These are phyloP conservation scores for Sporothrix brunneoviolacea DNA, from an alignment of 2,329 filamentous ascomycete species.

Conservation along the genomic window DNA sequence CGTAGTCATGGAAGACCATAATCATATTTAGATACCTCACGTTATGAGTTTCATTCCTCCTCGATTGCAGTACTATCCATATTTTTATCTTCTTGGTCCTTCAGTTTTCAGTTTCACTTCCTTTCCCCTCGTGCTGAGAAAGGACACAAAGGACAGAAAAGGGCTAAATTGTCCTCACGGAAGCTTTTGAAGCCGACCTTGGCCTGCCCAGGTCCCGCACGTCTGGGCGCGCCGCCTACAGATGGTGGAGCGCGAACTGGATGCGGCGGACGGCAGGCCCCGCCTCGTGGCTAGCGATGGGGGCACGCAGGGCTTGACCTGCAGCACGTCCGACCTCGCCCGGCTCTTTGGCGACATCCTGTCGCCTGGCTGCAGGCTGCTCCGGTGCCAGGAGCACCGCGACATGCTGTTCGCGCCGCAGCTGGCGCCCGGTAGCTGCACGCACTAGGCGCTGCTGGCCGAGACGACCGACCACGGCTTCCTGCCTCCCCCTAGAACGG, in stretches of 20 bases:
- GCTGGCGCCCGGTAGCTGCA: neutral
- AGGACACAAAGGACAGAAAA: too few species aligned
- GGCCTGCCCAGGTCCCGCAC: slow-evolving; percentile 5
- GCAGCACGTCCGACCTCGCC: slow-evolving; percentile 13
- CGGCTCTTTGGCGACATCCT: slow-evolving; percentile 7
- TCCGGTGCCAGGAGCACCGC: slow-evolving; percentile 1
- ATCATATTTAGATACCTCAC: too few species aligned
- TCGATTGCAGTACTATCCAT: too few species aligned
- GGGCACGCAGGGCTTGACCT: slow-evolving; percentile 10
- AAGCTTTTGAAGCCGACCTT: too few species aligned
- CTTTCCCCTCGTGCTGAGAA: too few species aligned
- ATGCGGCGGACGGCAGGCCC: too few species aligned
- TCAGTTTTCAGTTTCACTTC: too few species aligned
- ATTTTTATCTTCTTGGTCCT: too few species aligned
- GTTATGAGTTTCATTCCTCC: too few species aligned
- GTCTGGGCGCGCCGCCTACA: slow-evolving; percentile 11
- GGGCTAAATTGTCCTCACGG: too few species aligned
- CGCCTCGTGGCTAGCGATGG: slow-evolving; percentile 8
- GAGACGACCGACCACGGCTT: slow-evolving; percentile 10
- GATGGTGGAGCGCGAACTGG: slow-evolving; percentile 9
- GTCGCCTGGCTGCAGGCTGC: slow-evolving; percentile 5
- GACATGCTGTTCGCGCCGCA: slow-evolving; percentile 11
- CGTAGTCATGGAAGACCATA: too few species aligned
- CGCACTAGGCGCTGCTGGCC: slow-evolving; percentile 6
- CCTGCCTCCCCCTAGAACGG: too few species aligned